Evolutionary conservation across 2,329 filamentous ascomycete genomes (phyloP).

Genomic region (Penicillium sp.): DNA sequence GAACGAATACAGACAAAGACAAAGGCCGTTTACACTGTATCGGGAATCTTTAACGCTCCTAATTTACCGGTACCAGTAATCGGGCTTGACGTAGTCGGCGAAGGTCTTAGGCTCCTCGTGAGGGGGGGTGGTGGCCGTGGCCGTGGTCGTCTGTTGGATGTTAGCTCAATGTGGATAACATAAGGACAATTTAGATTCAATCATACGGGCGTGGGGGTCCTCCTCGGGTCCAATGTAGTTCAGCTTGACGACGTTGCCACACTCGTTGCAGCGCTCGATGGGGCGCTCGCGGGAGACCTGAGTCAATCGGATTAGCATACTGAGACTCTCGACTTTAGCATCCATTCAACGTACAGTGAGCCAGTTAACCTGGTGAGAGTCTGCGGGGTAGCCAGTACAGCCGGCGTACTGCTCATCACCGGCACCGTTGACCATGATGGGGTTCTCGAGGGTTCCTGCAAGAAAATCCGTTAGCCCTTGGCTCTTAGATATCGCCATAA

Average conservation of each 20-base stretch:
- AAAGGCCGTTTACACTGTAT: conserved; percentile 20
- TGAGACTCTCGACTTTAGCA: not conserved
- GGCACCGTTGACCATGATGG: conserved; percentile 84
- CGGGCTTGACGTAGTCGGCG: conserved; percentile 90
- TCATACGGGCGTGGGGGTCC: conserved; percentile 60
- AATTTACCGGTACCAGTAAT: conserved; percentile 73
- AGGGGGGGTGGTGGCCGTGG: conserved; percentile 46
- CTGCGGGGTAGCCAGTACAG: conserved; percentile 90
- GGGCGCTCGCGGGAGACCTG: conserved; percentile 86
- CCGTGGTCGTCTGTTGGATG: conserved; percentile 39
- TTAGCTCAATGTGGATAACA: conserved; percentile 4
- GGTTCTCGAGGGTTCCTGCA: conserved; percentile 80
- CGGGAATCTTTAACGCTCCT: conserved; percentile 11
- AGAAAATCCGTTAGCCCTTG: conserved; percentile 8
- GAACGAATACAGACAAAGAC: conserved; percentile 14
- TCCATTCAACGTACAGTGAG: conserved; percentile 64
- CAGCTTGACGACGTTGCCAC: conserved; percentile 96
- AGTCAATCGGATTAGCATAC: not conserved
- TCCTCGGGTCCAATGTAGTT: conserved; percentile 86
- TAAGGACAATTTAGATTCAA: not conserved
- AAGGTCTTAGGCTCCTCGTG: conserved; percentile 91
- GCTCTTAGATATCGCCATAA: not conserved
- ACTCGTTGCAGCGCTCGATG: conserved; percentile 92
- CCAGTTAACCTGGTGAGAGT: conserved; percentile 90
- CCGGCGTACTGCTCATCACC: conserved; percentile 96